These are phyloP conservation scores for Sorghum bicolor DNA, from an alignment of 176 grass and related monocot species.

Conservation along the genomic window Sorghum_bicolor_NCBIv3 NC_012870.2:71619001-71619500, in stretches of 20 bases:
- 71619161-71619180: neutral
- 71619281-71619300: neutral
- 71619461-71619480: conserved; percentile 85
- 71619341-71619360: conserved; percentile 69
- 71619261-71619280: neutral
- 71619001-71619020: too few species aligned
- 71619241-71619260: conserved; percentile 36
- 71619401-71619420: conserved; percentile 92
- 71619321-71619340: conserved; percentile 42
- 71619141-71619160: conserved; percentile 14
- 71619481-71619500: conserved; percentile 87
- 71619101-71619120: neutral
- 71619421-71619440: conserved; percentile 81
- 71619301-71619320: conserved; percentile 48
- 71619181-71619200: neutral
- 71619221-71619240: neutral
- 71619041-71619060: too few species aligned
- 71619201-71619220: neutral
- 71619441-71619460: conserved; percentile 87
- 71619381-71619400: conserved; percentile 77
- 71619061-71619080: neutral
- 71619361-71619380: conserved; percentile 56
- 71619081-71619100: neutral
- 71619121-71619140: conserved; percentile 31
- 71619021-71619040: too few species aligned